Evolutionary conservation across 768 basidiomycete genomes (phyloP), one percentile per base, ranked within the genome.

Genomic region (Tulasnella sp.): DNA sequence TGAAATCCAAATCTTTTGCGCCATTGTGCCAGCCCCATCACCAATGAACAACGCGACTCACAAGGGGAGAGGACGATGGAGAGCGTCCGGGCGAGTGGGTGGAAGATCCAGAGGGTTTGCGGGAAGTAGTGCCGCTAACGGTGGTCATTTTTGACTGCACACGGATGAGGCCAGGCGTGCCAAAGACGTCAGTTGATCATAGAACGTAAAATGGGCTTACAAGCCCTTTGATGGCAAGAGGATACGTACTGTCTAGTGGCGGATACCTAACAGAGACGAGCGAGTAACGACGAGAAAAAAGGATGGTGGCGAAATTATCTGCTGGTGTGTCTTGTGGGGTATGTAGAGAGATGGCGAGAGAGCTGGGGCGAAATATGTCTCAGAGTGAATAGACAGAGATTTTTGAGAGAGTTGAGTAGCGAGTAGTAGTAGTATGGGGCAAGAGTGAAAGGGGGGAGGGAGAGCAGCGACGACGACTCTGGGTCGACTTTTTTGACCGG

Each of bases 81-180:
- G 91, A 91, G 80, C 87, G 90, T 38, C 86, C 85, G 67, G 85
- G 84, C 69, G 91, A 91, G 77, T 87, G 89, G 22, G 87, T 86
- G n/a, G 91, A 90, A 36, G 91, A 90, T 75, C 87, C 88, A 40
- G 91, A 91, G 54, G 90, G 89, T 80, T 91, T 91, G 80, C 89
- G 88, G 31, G 90, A 86, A 64, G 87, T 84, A 79, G 85, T 84
- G 67, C 83, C 85, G 79, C 79, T 82, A 78, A 78, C 75, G 75
- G 79, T 85, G 79, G 82, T 79, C 82, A 83, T 85, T 72, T 75
- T 78, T 40, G 45, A 74, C 54, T 58, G 54, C 54, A 58, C 25
- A 58, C 25, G 54, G 4, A 58, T 25, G 54, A 31, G 22, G 54
- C 14, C 54, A 58, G 54, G 54, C 54, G 54, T 70, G 69, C 29